Conservation (phyloP, 2,329 filamentous ascomycete genomes). For the Didymella keratinophila region DNA sequence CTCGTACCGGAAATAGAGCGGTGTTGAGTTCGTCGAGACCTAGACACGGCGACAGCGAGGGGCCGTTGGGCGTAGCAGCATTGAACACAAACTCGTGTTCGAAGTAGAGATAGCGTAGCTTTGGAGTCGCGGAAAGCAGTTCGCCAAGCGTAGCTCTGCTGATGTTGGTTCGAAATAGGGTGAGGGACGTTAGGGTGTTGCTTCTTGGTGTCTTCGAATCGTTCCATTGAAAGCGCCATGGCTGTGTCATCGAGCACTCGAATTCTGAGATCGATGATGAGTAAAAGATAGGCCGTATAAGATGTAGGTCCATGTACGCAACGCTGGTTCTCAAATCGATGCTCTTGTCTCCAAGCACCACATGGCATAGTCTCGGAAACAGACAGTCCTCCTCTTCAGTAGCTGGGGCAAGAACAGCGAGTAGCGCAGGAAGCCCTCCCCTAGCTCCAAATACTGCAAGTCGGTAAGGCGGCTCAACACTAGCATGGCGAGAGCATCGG, state of each 20-base stretch:
- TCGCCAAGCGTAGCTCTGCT: constrained; percentile 29
- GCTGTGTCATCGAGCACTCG: constrained; percentile 35
- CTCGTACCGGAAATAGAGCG: constrained; percentile 27
- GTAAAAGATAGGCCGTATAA: constrained; percentile 37
- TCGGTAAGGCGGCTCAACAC: constrained; percentile 31
- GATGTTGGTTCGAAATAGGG: constrained; percentile 36
- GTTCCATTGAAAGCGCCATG: constrained; percentile 35
- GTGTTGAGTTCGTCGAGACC: constrained; percentile 34
- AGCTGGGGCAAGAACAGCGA: constrained; percentile 39
- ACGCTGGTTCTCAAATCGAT: constrained; percentile 22
- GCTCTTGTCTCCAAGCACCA: constrained; percentile 30
- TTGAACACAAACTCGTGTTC: constrained; percentile 36
- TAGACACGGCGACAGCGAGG: constrained; percentile 27
- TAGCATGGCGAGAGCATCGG: constrained; percentile 33
- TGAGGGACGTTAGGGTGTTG: constrained; percentile 27
- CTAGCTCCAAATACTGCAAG: constrained; percentile 29
- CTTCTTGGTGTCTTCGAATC: constrained; percentile 24
- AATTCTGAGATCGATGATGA: constrained; percentile 28
- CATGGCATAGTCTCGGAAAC: constrained; percentile 29
- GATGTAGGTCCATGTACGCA: constrained; percentile 35
- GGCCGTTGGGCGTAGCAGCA: constrained; percentile 11
- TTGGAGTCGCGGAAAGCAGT: constrained; percentile 31
- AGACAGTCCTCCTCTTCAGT: constrained; percentile 31
- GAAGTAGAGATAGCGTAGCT: constrained; percentile 29
- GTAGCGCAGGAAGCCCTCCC: constrained; percentile 36